Base-by-base conservation (phyloP, 495 filamentous ascomycete species). In the Talaromyces thailandensis region DNA sequence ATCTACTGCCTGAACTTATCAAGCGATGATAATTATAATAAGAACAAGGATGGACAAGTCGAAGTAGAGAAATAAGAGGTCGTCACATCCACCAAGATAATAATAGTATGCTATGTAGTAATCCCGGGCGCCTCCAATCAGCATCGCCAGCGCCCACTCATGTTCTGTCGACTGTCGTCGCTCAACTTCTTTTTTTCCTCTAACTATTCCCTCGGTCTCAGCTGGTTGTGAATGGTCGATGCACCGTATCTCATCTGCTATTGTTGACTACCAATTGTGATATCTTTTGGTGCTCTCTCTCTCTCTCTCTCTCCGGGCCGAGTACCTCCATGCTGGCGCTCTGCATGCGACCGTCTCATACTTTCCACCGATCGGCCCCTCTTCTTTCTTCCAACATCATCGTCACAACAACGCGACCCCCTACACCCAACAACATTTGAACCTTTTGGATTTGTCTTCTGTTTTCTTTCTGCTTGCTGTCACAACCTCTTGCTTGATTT, bases 71-170 rank as follows among this genome's bases (percentile, higher is more conserved):
- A 9, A 9, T 35, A 21, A 21, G 14, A n/a, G 11, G 11, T 48
- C n/a, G 43, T 8, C 5, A 48, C 26, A 28, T 8, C 31, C 31
- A 35, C 31, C 29, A n/a, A 35, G 31, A 35, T 35, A 9, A 40
- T 40, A n/a, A n/a, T n/a, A n/a, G n/a, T n/a, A n/a, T n/a, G n/a
- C n/a, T n/a, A n/a, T n/a, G n/a, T n/a, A 16, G 35, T 16, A 35
- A 18, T 52, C 16, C 50, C 50, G 50, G 35, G 12, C 12, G 35
- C 14, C 35, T 16, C 56, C 56, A 58, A 58, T 58, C 56, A 58
- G 26, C 56, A 37, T 23, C 56, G 56, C 14, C 56, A 21, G 56
- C 56, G 56, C 56, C 56, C 56, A 24, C 56, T 35, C 56, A 58
- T 58, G 56, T 26, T 48, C 43, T 48, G 18, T 29, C 21, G 12